Evolutionary conservation across 148 eudicot genomes (phyloP).

Genomic region (Talinum fruticosum): DNA sequence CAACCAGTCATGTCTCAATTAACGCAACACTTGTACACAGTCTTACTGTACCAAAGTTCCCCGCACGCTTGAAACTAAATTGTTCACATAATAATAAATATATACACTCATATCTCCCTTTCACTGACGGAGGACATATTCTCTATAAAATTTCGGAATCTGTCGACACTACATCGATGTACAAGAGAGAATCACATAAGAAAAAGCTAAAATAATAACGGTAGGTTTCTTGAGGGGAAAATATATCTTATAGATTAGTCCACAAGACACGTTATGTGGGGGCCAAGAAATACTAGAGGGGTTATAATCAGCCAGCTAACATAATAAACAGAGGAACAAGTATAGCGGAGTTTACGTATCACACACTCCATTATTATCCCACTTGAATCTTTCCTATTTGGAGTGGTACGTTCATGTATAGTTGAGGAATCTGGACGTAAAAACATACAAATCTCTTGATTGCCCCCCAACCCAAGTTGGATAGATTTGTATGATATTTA

Average conservation of each 20-base stretch:
- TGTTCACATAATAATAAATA: no score
- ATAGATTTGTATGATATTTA: not conserved
- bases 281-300: not conserved
- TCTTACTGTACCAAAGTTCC: no score
- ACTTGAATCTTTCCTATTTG: slow-evolving; percentile 7
- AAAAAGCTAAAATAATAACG: no score
- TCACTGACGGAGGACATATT: no score
- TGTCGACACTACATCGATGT: no score
- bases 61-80: no score
- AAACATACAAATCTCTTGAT: not conserved
- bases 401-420: not conserved
- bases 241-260: no score
- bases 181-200: no score
- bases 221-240: not conserved
- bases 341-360: not conserved
- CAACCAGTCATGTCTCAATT: no score
- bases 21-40: no score
- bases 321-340: not conserved
- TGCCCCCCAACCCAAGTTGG: not conserved
- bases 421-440: not conserved
- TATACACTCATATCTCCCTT: no score
- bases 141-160: no score
- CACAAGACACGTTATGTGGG: not conserved
- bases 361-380: not conserved
- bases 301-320: not conserved